Percentiles rank a stretch among this genome's conserved stretches.
Evolutionary conservation across 2,329 filamentous ascomycete species (phyloP).

Genomic region (Cercospora zeina): DNA sequence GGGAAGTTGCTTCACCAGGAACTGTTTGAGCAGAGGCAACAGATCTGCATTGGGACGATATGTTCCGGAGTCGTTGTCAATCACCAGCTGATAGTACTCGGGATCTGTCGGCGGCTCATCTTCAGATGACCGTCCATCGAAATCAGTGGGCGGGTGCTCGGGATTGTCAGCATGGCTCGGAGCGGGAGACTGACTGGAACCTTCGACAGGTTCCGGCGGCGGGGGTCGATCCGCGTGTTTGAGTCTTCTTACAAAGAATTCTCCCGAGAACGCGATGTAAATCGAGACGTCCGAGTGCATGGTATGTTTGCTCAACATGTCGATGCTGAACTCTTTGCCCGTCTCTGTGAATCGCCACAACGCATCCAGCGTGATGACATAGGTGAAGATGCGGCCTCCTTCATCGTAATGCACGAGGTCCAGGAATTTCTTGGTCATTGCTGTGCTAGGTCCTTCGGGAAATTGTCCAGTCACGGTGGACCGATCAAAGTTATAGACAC

Average conservation of each 20-base stretch:
- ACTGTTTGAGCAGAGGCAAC: slow-evolving; percentile 69
- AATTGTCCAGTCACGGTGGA: slow-evolving; percentile 72
- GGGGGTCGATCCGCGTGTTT: slow-evolving; percentile 49
- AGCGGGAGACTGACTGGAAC: slow-evolving; percentile 48
- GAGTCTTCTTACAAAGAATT: slow-evolving; percentile 82
- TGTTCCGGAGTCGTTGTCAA: slow-evolving; percentile 93
- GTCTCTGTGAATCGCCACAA: slow-evolving; percentile 91
- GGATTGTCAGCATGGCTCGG: slow-evolving; percentile 41
- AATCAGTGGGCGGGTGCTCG: slow-evolving; percentile 56
- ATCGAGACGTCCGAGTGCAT: slow-evolving; percentile 93
- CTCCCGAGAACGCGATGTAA: slow-evolving; percentile 88
- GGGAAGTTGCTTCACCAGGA: slow-evolving; percentile 71
- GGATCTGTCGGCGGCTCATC: slow-evolving; percentile 55
- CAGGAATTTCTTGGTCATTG: slow-evolving; percentile 77
- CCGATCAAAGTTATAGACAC: slow-evolving; percentile 84
- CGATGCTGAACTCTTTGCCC: slow-evolving; percentile 91
- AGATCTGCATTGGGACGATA: slow-evolving; percentile 82
- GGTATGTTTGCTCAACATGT: slow-evolving; percentile 89
- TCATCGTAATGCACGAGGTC: slow-evolving; percentile 84
- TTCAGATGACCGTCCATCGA: slow-evolving; percentile 49
- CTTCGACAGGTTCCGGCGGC: slow-evolving; percentile 49
- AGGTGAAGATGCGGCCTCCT: slow-evolving; percentile 85
- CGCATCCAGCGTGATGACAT: slow-evolving; percentile 84
- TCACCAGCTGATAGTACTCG: slow-evolving; percentile 75
- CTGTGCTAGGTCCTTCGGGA: slow-evolving; percentile 58